Evolutionary conservation across 768 basidiomycete species (phyloP), one percentile per base, ranked within the genome.

Genomic region (Flagelloscypha sp.): DNA sequence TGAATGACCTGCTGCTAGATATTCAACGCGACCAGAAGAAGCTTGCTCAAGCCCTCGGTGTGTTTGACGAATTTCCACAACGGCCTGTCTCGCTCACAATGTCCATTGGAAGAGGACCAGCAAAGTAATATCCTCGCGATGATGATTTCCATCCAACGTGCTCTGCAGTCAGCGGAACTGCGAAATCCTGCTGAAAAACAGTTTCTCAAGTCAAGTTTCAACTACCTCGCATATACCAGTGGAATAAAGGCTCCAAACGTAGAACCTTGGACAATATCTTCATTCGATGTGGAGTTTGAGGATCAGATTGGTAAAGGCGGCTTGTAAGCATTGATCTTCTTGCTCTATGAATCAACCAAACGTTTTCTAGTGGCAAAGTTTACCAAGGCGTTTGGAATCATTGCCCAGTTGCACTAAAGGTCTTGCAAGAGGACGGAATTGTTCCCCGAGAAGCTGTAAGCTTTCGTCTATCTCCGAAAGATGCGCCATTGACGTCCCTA

Each of bases 331-430:
- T 16, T 16, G 8, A 16, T n/a, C n/a, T n/a, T n/a, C n/a, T n/a
- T n/a, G n/a, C n/a, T n/a, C n/a, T n/a, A n/a, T n/a, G n/a, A n/a
- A n/a, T n/a, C n/a, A n/a, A n/a, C n/a, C n/a, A n/a, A n/a, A n/a
- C n/a, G n/a, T n/a, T 42, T 6, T n/a, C 29, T 27, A 45, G 44
- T 34, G 44, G 43, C n/a, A 22, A 39, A 10, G 43, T 45, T 5
- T 44, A 24, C 27, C 30, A 38, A n/a, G 44, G 43, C 6, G 38
- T 20, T 1, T 45, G 44, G 44, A 39, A 45, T 19, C 27, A 35
- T 16, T 44, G 43, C 7, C 30, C 36, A n/a, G 44, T 45, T 15
- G 44, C 44, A 6, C 22, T 45, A 8, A 45, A 45, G 37, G 44
- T 45, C 4, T 10, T 45, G 5, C 23, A 23, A 18, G 33, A 20